Percentiles rank a stretch among this genome's conserved stretches.
phyloP scores from a whole-genome alignment of 2,329 filamentous ascomycete genomes.

The Metarhizium anisopliae region DNA sequence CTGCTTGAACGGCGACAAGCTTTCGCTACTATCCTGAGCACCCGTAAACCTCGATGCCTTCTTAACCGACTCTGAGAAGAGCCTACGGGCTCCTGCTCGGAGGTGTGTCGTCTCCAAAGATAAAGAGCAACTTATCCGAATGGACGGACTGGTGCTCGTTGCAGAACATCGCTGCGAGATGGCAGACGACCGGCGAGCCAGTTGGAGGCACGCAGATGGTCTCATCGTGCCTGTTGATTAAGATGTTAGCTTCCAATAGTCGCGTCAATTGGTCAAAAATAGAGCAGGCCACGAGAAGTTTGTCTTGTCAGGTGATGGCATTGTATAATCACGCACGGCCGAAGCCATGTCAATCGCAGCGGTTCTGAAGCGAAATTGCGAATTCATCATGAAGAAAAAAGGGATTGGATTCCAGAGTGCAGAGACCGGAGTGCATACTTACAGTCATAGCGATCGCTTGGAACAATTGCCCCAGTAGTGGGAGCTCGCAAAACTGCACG shows the following conservation, averaged over 20 bases:
- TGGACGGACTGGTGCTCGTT: background rate
- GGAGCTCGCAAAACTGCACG: background rate
- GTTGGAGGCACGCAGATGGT: constrained; percentile 25
- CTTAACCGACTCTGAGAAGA: constrained; percentile 13
- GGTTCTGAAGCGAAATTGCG: constrained; percentile 39
- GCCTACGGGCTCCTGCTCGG: constrained; percentile 5
- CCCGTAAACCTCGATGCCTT: constrained; percentile 10
- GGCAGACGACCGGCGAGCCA: constrained; percentile 17
- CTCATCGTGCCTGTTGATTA: constrained; percentile 25
- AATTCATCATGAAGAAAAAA: constrained; percentile 29
- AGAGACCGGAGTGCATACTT: constrained; percentile 15
- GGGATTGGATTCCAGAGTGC: background rate
- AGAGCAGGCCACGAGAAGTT: background rate
- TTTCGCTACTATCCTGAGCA: constrained; percentile 13
- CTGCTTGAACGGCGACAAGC: constrained; percentile 26
- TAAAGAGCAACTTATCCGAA: constrained; percentile 1
- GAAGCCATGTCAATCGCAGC: constrained; percentile 40
- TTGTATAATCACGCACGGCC: constrained; percentile 33
- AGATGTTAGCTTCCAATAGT: constrained; percentile 3
- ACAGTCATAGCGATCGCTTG: constrained; percentile 26
- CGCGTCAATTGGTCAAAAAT: background rate
- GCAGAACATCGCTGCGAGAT: constrained; percentile 2
- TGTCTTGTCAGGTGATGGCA: constrained; percentile 28
- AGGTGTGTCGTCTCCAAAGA: background rate
- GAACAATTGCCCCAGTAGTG: constrained; percentile 2